phyloP scores from a whole-genome alignment of 441 rosid genomes.

The Capsella rubella region DNA sequence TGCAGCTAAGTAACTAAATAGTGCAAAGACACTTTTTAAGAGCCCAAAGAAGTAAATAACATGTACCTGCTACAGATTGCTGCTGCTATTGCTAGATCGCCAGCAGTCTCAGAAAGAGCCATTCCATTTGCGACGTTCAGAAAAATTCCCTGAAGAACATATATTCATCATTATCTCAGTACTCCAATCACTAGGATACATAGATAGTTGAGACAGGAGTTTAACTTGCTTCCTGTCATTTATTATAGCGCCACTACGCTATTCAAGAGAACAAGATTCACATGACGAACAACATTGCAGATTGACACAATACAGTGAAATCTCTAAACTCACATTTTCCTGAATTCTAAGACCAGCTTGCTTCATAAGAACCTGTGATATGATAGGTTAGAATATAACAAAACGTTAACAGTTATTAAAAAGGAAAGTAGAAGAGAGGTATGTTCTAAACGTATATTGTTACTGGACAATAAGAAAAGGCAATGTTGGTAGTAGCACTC shows the following conservation, averaged over 20 bases:
- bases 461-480: constrained; percentile 3
- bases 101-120: constrained; percentile 82
- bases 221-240: not conserved
- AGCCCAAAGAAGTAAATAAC: constrained; percentile 1
- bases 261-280: constrained; percentile 5
- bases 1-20: constrained; percentile 13
- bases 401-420: not conserved
- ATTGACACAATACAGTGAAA: not conserved
- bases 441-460: constrained; percentile 3
- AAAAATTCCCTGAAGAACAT: constrained; percentile 62
- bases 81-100: constrained; percentile 94
- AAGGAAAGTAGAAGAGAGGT: not conserved
- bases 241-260: not conserved
- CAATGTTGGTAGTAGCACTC: constrained; percentile 43
- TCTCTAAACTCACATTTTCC: constrained; percentile 61
- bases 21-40: not conserved
- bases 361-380: constrained; percentile 78
- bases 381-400: constrained; percentile 21
- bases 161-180: not conserved
- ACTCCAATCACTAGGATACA: not conserved
- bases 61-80: constrained; percentile 88
- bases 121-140: constrained; percentile 84
- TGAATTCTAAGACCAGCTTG: constrained; percentile 93
- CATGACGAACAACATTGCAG: constrained; percentile 6
- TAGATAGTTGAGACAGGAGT: not conserved